Evolutionary conservation across 768 basidiomycete species (phyloP), one percentile per base, ranked within the genome.

Genomic region (Amanita fuliginea): DNA sequence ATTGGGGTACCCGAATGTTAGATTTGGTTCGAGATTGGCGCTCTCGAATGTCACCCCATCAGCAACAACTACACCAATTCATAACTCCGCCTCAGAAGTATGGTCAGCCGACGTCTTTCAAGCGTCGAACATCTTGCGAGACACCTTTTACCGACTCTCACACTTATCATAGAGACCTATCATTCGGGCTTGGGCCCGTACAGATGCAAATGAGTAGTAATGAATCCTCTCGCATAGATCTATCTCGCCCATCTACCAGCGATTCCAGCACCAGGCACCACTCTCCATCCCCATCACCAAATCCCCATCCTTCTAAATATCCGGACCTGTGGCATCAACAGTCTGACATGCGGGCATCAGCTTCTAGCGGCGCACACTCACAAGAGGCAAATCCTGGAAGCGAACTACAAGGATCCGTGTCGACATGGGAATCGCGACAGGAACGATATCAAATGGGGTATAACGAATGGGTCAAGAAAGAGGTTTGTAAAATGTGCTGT

Each of bases 1-100:
- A 75, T 16, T 83, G 77, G 75, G 85, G 85, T 18, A 75, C 80
- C 48, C 71, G 72, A 50, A 71, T 80, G 22, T 66, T 68, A 22
- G 79, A 81, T 49, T 66, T 68, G 49, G 71, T 64, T 33, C 66
- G 65, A 46, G 66, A 70, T 47, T 67, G 66, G 62, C 64, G 63
- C 18, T 57, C 64, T 39, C 65, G 62, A 41, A 62, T 68, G 33
- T 69, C 70, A 13, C 68, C 69, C 19, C 59, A 63, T 44, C 58
- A 61, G 30, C 61, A 65, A 49, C 65, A 66, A 55, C 62, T 56
- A 46, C 57, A 48, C 56, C 22, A 56, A 54, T 42, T 37, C 52
- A n/a, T 60, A 33, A 41, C 47, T n/a, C 43, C 46, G 7, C 39
- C 47, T 28, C 54, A 55, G 26, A 49, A 51, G 18, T 48, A 37